Evolutionary conservation across 371 early-diverging fungal genomes (phyloP).

Genomic region (Gilbertella persicaria): DNA sequence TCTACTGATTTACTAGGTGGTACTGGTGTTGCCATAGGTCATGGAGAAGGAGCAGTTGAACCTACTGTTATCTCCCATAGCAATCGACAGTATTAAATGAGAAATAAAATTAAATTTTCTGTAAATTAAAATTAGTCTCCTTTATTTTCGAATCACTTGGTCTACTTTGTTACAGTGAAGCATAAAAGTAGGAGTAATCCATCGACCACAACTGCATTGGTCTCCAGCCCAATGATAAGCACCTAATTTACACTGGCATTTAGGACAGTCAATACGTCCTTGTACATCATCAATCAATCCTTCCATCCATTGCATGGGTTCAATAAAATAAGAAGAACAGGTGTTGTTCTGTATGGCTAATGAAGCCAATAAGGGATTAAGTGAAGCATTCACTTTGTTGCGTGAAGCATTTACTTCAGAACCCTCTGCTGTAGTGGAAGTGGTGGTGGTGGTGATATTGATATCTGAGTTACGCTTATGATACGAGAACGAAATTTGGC

Average conservation of each 20-base stretch:
- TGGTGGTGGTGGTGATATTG: conserved; percentile 30
- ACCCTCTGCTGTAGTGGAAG: conserved; percentile 10
- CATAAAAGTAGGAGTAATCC: conserved; percentile 87
- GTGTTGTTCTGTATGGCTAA: conserved; percentile 35
- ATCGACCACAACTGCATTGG: conserved; percentile 85
- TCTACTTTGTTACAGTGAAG: conserved; percentile 80
- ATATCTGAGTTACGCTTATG: conserved; percentile 63
- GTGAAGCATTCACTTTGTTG: conserved; percentile 25
- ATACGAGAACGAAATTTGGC: conserved; percentile 72
- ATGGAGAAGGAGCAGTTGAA: conserved; percentile 8
- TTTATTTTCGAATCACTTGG: too few species aligned
- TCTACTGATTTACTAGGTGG: conserved; percentile 14
- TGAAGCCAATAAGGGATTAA: conserved; percentile 49
- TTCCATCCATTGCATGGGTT: conserved; percentile 85
- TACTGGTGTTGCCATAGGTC: conserved; percentile 2
- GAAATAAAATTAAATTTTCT: background rate
- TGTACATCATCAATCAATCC: conserved; percentile 61
- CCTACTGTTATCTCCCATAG: background rate
- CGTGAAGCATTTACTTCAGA: conserved; percentile 14
- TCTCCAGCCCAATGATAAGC: conserved; percentile 83
- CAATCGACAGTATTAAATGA: conserved; percentile 13
- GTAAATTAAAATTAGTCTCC: too few species aligned
- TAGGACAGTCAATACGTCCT: conserved; percentile 82
- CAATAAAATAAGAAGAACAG: conserved; percentile 83
- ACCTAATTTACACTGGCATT: conserved; percentile 82